phyloP scores from a whole-genome alignment of 2,329 filamentous ascomycete genomes.

The Elsinoe australis region DNA sequence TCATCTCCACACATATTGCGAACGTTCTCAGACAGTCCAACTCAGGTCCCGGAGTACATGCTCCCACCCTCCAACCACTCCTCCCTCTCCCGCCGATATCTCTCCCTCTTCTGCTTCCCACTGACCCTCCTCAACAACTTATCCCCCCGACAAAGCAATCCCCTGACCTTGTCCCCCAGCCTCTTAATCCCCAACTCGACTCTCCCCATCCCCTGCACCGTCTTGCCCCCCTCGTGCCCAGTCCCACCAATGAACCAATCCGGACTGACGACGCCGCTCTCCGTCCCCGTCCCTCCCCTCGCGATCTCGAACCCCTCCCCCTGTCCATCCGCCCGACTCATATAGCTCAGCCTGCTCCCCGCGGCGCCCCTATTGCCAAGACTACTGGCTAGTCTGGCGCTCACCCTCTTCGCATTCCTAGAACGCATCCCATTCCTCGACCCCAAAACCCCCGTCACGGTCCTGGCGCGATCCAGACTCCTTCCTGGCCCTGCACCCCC shows the following conservation, averaged over 20 bases:
- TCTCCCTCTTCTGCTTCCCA: slow-evolving; percentile 13
- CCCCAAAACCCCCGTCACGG: slow-evolving; percentile 1
- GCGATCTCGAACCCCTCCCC: slow-evolving; percentile 20
- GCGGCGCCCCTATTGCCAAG: slow-evolving; percentile 21
- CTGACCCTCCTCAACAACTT: slow-evolving; percentile 26
- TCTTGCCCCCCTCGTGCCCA: neutral
- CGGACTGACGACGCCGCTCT: slow-evolving; percentile 4
- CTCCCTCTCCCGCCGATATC: slow-evolving; percentile 20
- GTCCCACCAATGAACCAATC: slow-evolving; percentile 26
- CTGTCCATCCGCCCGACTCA: slow-evolving; percentile 15
- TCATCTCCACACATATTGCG: no score
- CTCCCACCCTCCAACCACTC: slow-evolving; percentile 23
- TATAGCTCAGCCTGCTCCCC: slow-evolving; percentile 26
- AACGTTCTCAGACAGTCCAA: neutral
- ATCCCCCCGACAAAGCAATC: slow-evolving; percentile 30
- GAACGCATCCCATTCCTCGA: neutral
- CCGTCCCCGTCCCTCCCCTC: slow-evolving; percentile 21
- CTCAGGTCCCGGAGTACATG: slow-evolving; percentile 16
- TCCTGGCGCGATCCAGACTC: neutral
- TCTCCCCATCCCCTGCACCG: slow-evolving; percentile 31
- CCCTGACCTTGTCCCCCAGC: slow-evolving; percentile 34
- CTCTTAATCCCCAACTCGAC: slow-evolving; percentile 35
- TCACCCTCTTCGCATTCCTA: no score
- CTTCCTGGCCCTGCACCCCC: neutral
- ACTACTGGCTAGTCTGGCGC: neutral